phyloP scores from a whole-genome alignment of 305 asterid genomes.

The Solanum hybrid region DNA sequence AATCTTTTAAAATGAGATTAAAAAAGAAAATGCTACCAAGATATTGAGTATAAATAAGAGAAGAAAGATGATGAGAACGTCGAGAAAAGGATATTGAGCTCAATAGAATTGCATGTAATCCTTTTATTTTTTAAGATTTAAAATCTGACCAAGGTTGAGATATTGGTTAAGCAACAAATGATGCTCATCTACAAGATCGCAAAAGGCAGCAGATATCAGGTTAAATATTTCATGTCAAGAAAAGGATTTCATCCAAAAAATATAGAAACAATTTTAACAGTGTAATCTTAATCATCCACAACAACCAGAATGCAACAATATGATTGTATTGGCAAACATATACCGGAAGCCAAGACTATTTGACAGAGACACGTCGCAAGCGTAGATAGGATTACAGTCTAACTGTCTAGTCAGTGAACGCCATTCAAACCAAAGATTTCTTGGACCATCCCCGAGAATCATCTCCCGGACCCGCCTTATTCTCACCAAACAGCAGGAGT shows the following conservation, averaged over 20 bases:
- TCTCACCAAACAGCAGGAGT: neutral
- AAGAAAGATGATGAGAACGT: neutral
- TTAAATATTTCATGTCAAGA: neutral
- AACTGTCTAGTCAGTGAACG: neutral
- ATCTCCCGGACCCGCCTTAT: neutral
- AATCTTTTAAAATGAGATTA: neutral
- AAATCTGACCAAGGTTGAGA: neutral
- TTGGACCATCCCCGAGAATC: neutral
- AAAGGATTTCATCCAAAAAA: neutral
- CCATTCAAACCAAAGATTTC: neutral
- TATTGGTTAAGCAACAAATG: neutral
- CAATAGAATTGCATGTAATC: neutral
- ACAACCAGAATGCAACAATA: neutral
- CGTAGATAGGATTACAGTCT: neutral
- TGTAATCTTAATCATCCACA: neutral
- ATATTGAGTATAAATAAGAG: neutral
- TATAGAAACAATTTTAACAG: neutral
- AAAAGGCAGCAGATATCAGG: neutral
- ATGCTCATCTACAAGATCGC: neutral
- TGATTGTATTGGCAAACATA: neutral
- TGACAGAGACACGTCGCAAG: neutral
- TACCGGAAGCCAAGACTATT: neutral
- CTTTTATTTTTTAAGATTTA: neutral
- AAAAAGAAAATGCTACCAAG: neutral
- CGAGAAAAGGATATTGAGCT: neutral